Percentiles rank a stretch among this genome's conserved stretches.
phyloP scores from a whole-genome alignment of 2,329 filamentous ascomycete species.

The Claviceps citrina region DNA sequence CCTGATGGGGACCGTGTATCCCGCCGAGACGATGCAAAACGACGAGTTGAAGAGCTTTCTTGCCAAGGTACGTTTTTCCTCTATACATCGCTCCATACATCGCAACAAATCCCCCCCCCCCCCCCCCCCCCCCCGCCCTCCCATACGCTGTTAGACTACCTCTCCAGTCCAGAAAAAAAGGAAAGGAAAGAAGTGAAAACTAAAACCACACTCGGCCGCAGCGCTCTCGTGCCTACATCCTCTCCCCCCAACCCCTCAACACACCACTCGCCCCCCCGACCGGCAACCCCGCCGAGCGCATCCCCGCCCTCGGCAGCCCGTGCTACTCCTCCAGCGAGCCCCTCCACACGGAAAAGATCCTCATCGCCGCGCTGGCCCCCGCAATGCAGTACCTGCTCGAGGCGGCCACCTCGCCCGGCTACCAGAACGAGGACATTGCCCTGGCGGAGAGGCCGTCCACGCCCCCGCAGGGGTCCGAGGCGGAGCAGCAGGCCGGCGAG shows the following conservation, averaged over 20 bases:
- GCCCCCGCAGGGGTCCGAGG: constrained; percentile 7
- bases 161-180: no score
- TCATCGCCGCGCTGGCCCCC: constrained; percentile 36
- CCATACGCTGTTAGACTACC: no score
- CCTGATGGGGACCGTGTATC: constrained; percentile 32
- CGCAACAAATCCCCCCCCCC: no score
- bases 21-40: constrained; percentile 24
- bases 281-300: constrained; percentile 28
- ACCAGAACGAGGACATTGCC: constrained; percentile 25
- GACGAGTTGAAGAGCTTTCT: constrained; percentile 34
- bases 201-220: constrained; percentile 14
- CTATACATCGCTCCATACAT: no score
- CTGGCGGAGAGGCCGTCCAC: constrained; percentile 13
- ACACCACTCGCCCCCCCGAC: constrained; percentile 36
- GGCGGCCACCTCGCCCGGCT: constrained; percentile 27
- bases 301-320: constrained; percentile 43
- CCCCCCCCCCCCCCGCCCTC: no score
- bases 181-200: background rate
- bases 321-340: constrained; percentile 53
- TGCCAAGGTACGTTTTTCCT: constrained; percentile 29
- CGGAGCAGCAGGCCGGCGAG: constrained; percentile 16
- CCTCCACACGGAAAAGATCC: constrained; percentile 43
- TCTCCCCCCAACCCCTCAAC: constrained; percentile 35
- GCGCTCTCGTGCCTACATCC: constrained; percentile 45
- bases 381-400: constrained; percentile 48